Evolutionary conservation across 2,329 filamentous ascomycete species (phyloP), one percentile per base, ranked within the genome.

Genomic region (Niveomyces coronatus): DNA sequence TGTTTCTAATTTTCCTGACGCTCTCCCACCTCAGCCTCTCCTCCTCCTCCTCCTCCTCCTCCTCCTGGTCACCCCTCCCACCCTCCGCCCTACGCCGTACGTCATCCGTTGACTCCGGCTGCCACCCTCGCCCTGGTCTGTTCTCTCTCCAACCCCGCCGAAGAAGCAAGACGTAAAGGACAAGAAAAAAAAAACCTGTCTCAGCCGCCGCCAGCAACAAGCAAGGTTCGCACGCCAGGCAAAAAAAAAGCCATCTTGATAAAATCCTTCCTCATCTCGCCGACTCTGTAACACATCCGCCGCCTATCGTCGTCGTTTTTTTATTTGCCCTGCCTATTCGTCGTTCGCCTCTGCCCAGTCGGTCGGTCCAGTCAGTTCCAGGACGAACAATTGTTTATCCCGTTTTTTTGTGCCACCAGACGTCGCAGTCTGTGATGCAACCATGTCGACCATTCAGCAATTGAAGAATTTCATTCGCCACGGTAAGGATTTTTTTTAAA

Each of bases 391-490:
- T 16, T 7, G 7, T 8, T n/a, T 18, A 18, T 16, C 9, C 9
- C 11, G 7, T 7, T 8, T 9, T 18, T 7, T 31, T 30, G 27
- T 16, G 11, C 31, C 15, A 28, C 31, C 32, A 40, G 32, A 35
- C 38, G 20, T 11, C 6, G 26, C 9, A 9, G 38, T 40, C 28
- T 35, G 38, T 40, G 32, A 36, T 31, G 38, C 32, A 19, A 20
- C 11, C 33, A 78, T 79, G 74, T 78, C 74, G 53, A 77, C 75
- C 49, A 94, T 95, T 67, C 89, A 95, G 68, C 91, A 91, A 58
- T 76, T 95, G 53, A 95, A 96, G 67, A 95, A 95, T 64, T 93
- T 96, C 64, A 91, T 96, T 64, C 85, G 89, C 49, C 89, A 95
- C 70, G 89, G 75, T 79, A 65, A 40, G 67, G 53, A 26, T 40